These are phyloP conservation scores for Bruguiera sexangula DNA, from an alignment of 345 rosid species.

Conservation along the genomic window DNA sequence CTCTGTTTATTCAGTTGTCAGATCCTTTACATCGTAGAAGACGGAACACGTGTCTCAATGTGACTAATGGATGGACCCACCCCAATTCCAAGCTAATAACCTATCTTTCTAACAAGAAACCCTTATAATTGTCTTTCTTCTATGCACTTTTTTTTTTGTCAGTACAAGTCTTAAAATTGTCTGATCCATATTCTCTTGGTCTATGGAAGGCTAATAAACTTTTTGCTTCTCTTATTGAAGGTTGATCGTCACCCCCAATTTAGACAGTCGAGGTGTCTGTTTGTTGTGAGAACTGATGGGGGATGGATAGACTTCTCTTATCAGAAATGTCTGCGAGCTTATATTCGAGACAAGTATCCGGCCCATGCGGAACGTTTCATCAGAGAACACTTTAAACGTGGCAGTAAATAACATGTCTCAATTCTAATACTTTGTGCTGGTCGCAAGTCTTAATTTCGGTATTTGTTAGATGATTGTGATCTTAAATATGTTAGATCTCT, in stretches of 20 bases:
- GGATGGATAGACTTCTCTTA: slow-evolving; percentile 96
- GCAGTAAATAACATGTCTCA: slow-evolving; percentile 35
- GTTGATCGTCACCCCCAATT: slow-evolving; percentile 91
- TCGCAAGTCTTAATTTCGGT: slow-evolving; percentile 10
- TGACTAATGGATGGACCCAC: no score
- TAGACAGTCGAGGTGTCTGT: slow-evolving; percentile 72
- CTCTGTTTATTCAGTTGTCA: no score
- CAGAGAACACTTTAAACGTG: slow-evolving; percentile 65
- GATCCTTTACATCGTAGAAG: no score
- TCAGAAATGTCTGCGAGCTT: slow-evolving; percentile 83
- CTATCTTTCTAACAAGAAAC: no score
- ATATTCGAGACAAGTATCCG: slow-evolving; percentile 70
- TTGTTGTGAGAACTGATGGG: slow-evolving; percentile 89
- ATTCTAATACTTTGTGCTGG: slow-evolving; percentile 6
- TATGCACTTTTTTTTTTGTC: no score
- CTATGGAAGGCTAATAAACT: no score
- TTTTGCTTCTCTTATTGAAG: slow-evolving; percentile 29
- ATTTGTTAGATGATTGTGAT: background rate
- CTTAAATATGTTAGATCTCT: background rate
- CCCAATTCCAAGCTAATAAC: no score
- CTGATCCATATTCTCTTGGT: no score
- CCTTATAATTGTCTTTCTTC: no score
- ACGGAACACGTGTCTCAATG: no score
- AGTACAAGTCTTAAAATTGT: no score
- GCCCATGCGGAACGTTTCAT: slow-evolving; percentile 77